Evolutionary conservation across 495 filamentous ascomycete genomes (phyloP).

Genomic region (Lentithecium fluviatile): DNA sequence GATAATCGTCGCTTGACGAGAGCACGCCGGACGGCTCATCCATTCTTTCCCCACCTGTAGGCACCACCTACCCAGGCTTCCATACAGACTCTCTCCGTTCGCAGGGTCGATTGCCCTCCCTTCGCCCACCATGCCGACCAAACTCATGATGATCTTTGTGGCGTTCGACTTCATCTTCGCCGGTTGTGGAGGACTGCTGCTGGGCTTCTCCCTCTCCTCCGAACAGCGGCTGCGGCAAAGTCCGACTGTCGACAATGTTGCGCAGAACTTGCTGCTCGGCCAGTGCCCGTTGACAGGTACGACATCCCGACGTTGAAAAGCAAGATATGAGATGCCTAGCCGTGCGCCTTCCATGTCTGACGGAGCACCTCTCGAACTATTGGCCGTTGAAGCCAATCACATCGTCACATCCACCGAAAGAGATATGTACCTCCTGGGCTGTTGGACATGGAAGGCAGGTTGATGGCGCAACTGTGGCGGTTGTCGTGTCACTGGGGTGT

Average conservation of each 20-base stretch:
- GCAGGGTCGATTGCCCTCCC: too few relatives aligned
- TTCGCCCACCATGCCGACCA: conserved; percentile 35
- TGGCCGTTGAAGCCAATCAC: neutral
- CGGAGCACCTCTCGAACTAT: neutral
- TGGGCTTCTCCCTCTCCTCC: conserved; percentile 62
- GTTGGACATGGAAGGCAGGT: neutral
- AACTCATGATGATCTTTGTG: conserved; percentile 38
- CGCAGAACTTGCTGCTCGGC: conserved; percentile 60
- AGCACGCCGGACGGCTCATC: conserved; percentile 35
- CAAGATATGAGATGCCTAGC: conserved; percentile 2
- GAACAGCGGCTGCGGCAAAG: conserved; percentile 48
- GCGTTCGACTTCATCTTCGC: conserved; percentile 59
- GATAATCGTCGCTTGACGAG: conserved; percentile 30
- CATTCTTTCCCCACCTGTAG: conserved; percentile 14
- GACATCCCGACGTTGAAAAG: conserved; percentile 24
- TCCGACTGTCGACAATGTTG: conserved; percentile 55
- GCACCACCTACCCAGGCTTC: neutral
- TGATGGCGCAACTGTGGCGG: conserved; percentile 6
- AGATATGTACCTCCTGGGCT: neutral
- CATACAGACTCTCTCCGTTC: too few relatives aligned
- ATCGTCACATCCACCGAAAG: neutral
- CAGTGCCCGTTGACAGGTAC: conserved; percentile 60
- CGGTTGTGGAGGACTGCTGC: conserved; percentile 59
- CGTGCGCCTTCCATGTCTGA: neutral
- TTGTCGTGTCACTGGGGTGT: conserved; percentile 1